Evolutionary conservation across 2,329 filamentous ascomycete species (phyloP), one percentile per base, ranked within the genome.

Genomic region (Colletotrichum musae): DNA sequence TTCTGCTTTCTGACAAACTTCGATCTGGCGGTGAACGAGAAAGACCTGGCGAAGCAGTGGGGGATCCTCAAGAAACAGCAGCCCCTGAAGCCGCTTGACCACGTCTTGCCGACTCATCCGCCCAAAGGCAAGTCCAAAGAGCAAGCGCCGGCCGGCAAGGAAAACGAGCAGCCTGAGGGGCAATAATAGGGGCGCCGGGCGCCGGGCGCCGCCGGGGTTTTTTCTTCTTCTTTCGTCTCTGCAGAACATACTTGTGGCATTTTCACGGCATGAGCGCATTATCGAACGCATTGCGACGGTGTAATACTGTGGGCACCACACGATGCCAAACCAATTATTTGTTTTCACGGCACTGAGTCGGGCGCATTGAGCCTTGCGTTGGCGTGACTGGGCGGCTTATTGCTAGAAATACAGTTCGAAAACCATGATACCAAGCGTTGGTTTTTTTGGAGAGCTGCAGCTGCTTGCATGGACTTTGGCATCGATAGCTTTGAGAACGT

Each of bases 1-100:
- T 95, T 95, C 77, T 95, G 93, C 80, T 95, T 94, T 78, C 82
- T 97, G 68, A 90, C 92, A n/a, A 91, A 94, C 59, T 97, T 97
- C 77, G 93, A 95, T 74, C 84, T 97, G 47, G 91, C 94, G 4
- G 87, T 83, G 5, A 75, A 75, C 75, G 5, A 78, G 80, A 53
- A 76, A 77, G 51, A 64, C 71, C 64, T 82, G 62, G 72, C 74
- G 41, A 70, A 73, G 48, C 81, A 83, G 64, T 82, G 78, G 73
- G 72, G 77, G 54, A 70, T 74, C 15, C 68, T 83, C 47, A 75
- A 75, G 24, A 74, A 76, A 7, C 77, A 79, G 5, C 68, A 62
- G 10, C 63, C 66, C 1, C 58, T 60, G 58, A 50, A 48, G 59
- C 54, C 64, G 9, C 52, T 73, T 21, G 59, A 61, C 45, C 66